Evolutionary conservation across 2,329 filamentous ascomycete species (phyloP), one percentile per base, ranked within the genome.

Genomic region (Cordyceps farinosa): DNA sequence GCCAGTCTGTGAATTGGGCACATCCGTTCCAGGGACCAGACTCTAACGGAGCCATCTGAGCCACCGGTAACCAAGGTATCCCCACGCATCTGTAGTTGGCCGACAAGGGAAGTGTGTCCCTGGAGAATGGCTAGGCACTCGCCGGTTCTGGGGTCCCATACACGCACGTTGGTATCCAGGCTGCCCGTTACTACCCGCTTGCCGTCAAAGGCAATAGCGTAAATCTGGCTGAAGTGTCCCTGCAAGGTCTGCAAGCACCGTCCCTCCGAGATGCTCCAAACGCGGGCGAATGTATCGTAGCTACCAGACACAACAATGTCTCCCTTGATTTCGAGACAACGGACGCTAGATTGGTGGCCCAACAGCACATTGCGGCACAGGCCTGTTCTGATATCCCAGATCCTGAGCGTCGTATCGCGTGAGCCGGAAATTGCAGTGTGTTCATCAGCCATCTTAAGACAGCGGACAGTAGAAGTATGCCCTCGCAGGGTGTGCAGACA

Each of bases 141-240:
- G 47, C 85, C 93, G 70, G 91, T 92, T 56, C 84, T 86, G 32
- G 92, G 91, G 79, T 99, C 92, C 95, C 95, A 99, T 66, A 99
- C 96, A 67, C 95, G 85, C 32, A 99, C 94, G 70, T 94, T 97
- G 3, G 95, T 99, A 76, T 99, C 95, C 66, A 99, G 80, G 75
- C 93, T 97, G 58, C 95, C 95, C 10, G 95, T 99, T 42, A 96
- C 94, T 64, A 99, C 93, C 67, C 93, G 86, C 69, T 89, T 88
- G 45, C 95, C 95, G 73, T 99, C 95, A 76, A 98, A 99, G 1
- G 95, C 95, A 73, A 99, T 96, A 27, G 95, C 95, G 74, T 99
- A 99, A 64, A 99, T 99, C 74, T 99, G 95, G 73, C 94, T 98
- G 77, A 97, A 99, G 76, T 99, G 95, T 0, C 95, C 95, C 51